Conservation (phyloP, 2,329 filamentous ascomycete species). For the Cladophialophora psammophila region DNA sequence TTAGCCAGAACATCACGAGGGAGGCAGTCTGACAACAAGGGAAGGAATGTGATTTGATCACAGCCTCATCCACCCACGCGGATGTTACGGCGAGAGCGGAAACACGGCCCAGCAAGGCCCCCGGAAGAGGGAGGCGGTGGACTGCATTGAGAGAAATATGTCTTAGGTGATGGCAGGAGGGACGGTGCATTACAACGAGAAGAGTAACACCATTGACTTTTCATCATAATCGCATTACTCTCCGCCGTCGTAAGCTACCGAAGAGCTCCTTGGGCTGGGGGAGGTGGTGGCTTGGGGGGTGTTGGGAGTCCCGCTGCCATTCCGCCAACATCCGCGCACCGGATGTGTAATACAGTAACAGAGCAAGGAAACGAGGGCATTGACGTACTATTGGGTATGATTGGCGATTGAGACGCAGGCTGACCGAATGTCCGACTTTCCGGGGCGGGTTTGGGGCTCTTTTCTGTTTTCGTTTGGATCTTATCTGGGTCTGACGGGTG, state of each 20-base stretch:
- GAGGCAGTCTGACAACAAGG: constrained; percentile 25
- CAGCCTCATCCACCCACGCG: constrained; percentile 22
- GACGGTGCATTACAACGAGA: background rate
- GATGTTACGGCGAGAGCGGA: constrained; percentile 30
- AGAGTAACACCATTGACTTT: constrained; percentile 11
- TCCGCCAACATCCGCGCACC: constrained; percentile 32
- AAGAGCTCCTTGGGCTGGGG: background rate
- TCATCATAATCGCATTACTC: constrained; percentile 9
- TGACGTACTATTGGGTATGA: constrained; percentile 19
- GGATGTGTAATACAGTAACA: constrained; percentile 17
- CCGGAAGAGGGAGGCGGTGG: constrained; percentile 21
- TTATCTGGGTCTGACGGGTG: constrained; percentile 18
- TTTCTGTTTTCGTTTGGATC: constrained; percentile 9
- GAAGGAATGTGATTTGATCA: constrained; percentile 29
- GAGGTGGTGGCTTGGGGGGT: background rate
- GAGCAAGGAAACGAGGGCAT: background rate
- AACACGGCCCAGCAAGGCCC: constrained; percentile 21
- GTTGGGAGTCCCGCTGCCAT: constrained; percentile 20
- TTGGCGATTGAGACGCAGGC: constrained; percentile 10
- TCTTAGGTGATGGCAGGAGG: constrained; percentile 19
- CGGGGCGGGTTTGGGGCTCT: background rate
- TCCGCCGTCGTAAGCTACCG: constrained; percentile 13
- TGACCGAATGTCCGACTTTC: constrained; percentile 17
- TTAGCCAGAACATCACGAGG: constrained; percentile 34
- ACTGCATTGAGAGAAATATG: constrained; percentile 29